Base-by-base conservation (phyloP, 139 green algal species). In the Chlamydomonas sphaeroides region DNA sequence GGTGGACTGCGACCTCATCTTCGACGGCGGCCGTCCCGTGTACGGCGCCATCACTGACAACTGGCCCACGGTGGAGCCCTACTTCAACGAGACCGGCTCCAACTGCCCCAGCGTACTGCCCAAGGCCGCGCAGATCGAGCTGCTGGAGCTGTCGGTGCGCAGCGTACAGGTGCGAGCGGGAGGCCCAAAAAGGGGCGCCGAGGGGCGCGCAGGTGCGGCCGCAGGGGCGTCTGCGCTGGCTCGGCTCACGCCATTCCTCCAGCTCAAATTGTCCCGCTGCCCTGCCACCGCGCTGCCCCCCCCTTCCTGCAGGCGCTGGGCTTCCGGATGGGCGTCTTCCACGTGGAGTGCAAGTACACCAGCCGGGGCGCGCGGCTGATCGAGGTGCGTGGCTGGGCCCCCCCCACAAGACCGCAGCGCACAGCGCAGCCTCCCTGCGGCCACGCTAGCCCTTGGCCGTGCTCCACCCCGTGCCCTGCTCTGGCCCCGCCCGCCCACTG, bases 1-100 rank as follows among this genome's bases (percentile, higher is more conserved):
- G 79, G 79, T 90, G 76, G 86, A 88, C 66, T 86, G 78, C 67
- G 95, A 98, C 90, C 79, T 98, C n/a, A 88, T 98, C 8, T 87
- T 98, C 65, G 89, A 83, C 45, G 90, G 96, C 53, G 94, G 95
- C 0, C 72, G 93, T 73, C 59, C 88, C 36, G 93, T 96, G 51
- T 98, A 97, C 72, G 94, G 93, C 77, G 93, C 93, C 35, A 90
- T 98, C 65, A 97, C 94, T 6, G 89, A 93, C 87, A 93, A 93
- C 85, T 93, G 89, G 89, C 86, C 89, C 5, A 89, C 93, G 15
- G 88, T 98, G 8, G 95, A 98, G 92, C 95, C 95, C 3, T 98
- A 97, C 80, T 98, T 98, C 91, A 97, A 98, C 66, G 95, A 98
- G 90, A 98, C 95, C 1, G 95, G 94, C 80, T 93, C 84, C 89